phyloP scores from a whole-genome alignment of 306 rosid species.

The Sechiopsis laciniata region DNA sequence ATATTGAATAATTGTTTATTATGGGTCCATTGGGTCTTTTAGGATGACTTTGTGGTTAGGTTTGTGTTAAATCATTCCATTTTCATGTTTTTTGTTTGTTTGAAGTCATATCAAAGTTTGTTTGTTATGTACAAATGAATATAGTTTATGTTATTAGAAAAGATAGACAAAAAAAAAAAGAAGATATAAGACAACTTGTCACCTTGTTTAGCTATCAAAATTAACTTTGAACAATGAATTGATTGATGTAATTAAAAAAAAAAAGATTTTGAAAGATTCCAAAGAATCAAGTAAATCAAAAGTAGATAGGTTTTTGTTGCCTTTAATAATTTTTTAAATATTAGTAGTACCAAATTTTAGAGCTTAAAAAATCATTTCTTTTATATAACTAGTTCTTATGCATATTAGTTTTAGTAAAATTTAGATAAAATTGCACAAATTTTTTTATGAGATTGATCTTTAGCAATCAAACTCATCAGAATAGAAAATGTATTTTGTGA shows the following conservation, averaged over 20 bases:
- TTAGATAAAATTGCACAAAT: too few relatives aligned
- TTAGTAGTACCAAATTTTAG: too few relatives aligned
- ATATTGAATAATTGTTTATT: not conserved
- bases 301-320: too few relatives aligned
- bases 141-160: not conserved
- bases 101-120: not conserved
- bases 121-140: not conserved
- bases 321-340: too few relatives aligned
- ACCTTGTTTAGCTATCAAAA: not conserved
- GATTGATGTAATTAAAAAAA: conserved; percentile 2
- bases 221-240: not conserved
- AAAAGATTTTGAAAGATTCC: not conserved
- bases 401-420: too few relatives aligned
- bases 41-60: not conserved
- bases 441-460: too few relatives aligned
- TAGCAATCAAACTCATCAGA: too few relatives aligned
- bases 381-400: too few relatives aligned
- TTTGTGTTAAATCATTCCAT: conserved; percentile 15
- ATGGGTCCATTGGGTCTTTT: not conserved
- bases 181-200: not conserved
- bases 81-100: not conserved
- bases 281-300: not conserved
- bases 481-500: too few relatives aligned
- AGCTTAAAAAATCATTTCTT: too few relatives aligned
- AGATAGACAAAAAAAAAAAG: not conserved